Base-by-base conservation (phyloP, 768 basidiomycete species). In the Lanmaoa rubissima region DNA sequence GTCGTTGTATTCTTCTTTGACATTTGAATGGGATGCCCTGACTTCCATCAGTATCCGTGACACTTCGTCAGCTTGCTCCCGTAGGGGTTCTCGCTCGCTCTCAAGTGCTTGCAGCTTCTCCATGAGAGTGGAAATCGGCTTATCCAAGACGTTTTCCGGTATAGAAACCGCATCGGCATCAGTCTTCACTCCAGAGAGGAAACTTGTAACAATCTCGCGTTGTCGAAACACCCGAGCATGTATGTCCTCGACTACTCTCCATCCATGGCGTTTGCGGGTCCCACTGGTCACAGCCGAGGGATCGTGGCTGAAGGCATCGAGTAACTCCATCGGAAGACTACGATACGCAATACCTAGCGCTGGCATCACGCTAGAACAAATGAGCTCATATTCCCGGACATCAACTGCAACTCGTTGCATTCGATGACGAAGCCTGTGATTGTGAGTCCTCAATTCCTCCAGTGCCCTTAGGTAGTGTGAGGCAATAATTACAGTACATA, bases 191-290 rank as follows among this genome's bases (percentile, higher is more conserved):
- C 45, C 57, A 19, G 71, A 65, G 32, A 85, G 67, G 61, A 84
- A 87, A n/a, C 70, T 68, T 24, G 67, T 61, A 54, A 85, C 79
- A 31, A 79, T 73, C 48, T 81, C 75, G 36, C 84, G 83, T 66
- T 92, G 90, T 34, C 80, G 81, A 24, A 73, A 54, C 19, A 91
- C 73, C 41, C 88, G 84, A 28, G 76, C 65, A 63, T 89, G 78
- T 52, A 90, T 87, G 55, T 92, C 87, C 55, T 92, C 90, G 16
- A 90, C 87, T 2, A 86, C 87, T 58, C 79, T 76, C 85, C 86
- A 92, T 11, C 88, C 82, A 49, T 73, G 75, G 31, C 79, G 76
- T 42, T 80, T 76, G 46, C 85, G 80, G 0, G 89, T 88, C 7
- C 79, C 73, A 17, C 86, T 80, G 3, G 83, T 87, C 19, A 90